A percentile compares a stretch with the other conserved stretches of the same genome.
These are phyloP conservation scores for Suhomyces atakaporum DNA, from an alignment of 1,139 yeast species.

Conservation along the genomic window DNA sequence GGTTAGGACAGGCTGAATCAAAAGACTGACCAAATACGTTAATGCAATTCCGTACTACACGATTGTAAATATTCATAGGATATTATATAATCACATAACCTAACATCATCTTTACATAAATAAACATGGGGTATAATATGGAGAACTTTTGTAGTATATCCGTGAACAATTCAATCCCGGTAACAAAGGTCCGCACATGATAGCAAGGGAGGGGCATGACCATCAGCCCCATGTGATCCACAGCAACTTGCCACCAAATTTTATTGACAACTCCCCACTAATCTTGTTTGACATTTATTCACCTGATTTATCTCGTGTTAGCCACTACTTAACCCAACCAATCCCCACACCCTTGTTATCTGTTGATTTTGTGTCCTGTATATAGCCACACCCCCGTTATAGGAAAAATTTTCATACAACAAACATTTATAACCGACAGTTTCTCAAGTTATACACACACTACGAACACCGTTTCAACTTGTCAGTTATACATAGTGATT, in stretches of 20 bases:
- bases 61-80: too few species aligned
- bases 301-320: too few species aligned
- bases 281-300: too few species aligned
- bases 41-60: too few species aligned
- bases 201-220: conserved; percentile 9
- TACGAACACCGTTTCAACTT: neutral
- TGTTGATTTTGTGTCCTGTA: conserved; percentile 8
- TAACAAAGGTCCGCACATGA: conserved; percentile 7
- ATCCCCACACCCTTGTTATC: conserved; percentile 2
- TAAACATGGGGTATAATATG: too few species aligned
- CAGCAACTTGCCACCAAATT: too few species aligned
- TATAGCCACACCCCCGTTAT: conserved; percentile 8
- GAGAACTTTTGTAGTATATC: too few species aligned
- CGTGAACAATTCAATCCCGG: neutral
- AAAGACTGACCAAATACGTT: too few species aligned
- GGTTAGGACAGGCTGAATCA: too few species aligned
- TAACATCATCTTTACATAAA: too few species aligned
- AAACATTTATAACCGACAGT: conserved; percentile 12
- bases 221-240: neutral
- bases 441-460: conserved; percentile 4
- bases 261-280: too few species aligned
- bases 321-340: neutral
- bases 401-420: conserved; percentile 12
- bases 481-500: neutral
- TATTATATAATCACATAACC: too few species aligned